Conservation (phyloP, 306 rosid species). For the Comarum palustre region DNA sequence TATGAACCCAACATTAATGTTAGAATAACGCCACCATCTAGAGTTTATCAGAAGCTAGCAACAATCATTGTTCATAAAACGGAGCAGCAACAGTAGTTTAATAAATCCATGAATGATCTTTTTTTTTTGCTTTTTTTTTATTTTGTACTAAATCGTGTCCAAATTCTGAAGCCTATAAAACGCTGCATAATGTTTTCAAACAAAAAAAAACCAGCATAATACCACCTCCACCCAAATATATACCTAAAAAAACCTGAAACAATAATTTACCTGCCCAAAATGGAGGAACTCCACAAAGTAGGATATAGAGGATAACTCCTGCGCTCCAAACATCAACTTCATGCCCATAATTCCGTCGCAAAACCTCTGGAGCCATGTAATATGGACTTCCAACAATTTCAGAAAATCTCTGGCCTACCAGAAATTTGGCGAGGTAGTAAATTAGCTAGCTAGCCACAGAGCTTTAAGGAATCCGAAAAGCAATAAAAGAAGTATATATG, state of each 20-base stretch:
- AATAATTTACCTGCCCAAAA: slow-evolving; percentile 82
- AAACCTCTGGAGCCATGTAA: slow-evolving; percentile 98
- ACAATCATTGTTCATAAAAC: no score
- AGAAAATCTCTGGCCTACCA: slow-evolving; percentile 70
- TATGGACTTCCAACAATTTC: slow-evolving; percentile 98
- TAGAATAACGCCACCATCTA: slow-evolving; percentile 12
- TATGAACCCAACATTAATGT: slow-evolving; percentile 27
- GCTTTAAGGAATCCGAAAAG: neutral
- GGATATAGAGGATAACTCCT: slow-evolving; percentile 86
- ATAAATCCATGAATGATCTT: no score
- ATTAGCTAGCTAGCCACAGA: neutral
- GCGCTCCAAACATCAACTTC: slow-evolving; percentile 93
- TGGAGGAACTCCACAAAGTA: slow-evolving; percentile 95
- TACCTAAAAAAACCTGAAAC: neutral
- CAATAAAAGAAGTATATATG: neutral
- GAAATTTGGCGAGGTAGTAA: neutral
- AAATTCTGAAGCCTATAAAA: neutral
- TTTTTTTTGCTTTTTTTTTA: no score
- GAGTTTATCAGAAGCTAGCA: neutral
- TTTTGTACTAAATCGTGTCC: neutral
- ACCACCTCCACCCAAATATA: neutral
- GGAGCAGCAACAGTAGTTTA: neutral
- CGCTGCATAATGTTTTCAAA: neutral
- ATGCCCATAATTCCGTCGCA: slow-evolving; percentile 78
- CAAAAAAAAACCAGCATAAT: no score